Base-by-base conservation (phyloP, 2,329 filamentous ascomycete species). In the Chrysosporium queenslandicum region DNA sequence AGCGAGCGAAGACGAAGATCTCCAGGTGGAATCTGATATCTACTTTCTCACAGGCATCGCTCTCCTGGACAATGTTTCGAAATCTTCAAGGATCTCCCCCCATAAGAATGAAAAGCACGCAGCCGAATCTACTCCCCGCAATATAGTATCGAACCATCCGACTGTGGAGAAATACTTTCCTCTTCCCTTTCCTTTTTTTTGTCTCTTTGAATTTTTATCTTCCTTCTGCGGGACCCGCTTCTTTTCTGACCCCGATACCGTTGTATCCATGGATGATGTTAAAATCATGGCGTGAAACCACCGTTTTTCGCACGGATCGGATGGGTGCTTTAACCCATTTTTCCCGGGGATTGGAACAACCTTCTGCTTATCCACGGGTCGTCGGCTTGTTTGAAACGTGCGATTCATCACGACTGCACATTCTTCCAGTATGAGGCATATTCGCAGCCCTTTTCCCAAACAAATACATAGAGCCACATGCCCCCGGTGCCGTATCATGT, bases 271-370 rank as follows among this genome's bases (percentile, higher is more conserved):
- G 47, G 47, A 18, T 50, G 34, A 18, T 50, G 23, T 12, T 12
- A 12, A 40, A 40, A 27, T 30, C 12, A 40, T 42, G 47, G 47
- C 37, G 46, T 49, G 46, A 49, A 49, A 41, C 46, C 46, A 16
- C 25, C 47, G 16, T n/a, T 30, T 32, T 14, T 20, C n/a, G n/a
- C 47, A 34, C 18, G 47, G 46, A 30, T 49, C 25, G 9, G 5
- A 46, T 36, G 20, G 21, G 20, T 4, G 9, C 12, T 27, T 37
- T 2, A 36, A 9, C 7, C 6, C 20, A 16, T 14, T 14, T 30
- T 45, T 23, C 30, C 11, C 14, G 9, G 30, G n/a, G 23, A 20
- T 18, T 20, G 3, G 32, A n/a, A 11, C 32, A 36, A 36, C 4
- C 32, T n/a, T n/a, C n/a, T 36, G 12, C 12, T 12, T 11, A 12